Base-by-base conservation (phyloP, 768 basidiomycete genomes). In the Tephrocybe sp. region DNA sequence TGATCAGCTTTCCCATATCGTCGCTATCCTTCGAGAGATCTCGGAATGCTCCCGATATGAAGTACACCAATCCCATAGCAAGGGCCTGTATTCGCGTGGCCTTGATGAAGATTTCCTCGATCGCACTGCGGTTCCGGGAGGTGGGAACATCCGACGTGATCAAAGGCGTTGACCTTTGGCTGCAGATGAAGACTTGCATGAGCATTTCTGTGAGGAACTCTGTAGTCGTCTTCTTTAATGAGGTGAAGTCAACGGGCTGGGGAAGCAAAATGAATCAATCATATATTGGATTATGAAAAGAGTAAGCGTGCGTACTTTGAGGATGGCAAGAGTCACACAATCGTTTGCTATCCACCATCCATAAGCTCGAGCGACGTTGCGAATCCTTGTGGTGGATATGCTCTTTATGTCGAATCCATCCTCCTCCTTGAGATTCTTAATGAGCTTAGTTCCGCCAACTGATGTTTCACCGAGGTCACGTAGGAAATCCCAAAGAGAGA, bases 271-370 rank as follows among this genome's bases (percentile, higher is more conserved):
- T 30, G 34, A 14, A 12, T 36, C 4, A n/a, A 44, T n/a, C 7
- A 25, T 47, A 26, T 40, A 15, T 24, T 57, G 42, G 18, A 43
- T 38, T 5, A 12, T 33, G 24, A 12, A 36, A 46, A 6, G 23
- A 33, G 23, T 23, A 3, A 20, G n/a, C n/a, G 17, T 41, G 55
- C 67, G 50, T 50, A 95, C 95, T 81, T 98, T 98, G 50, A 98
- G 72, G 7, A 97, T 80, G 0, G 81, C 75, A 40, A 98, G 70
- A 20, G 83, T 76, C 24, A 90, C 73, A 10, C 81, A 83, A 55
- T 88, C 90, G 66, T 93, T 93, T 4, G 92, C 89, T 36, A 97
- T 81, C 84, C 91, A 93, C 93, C 95, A 99, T 1, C 84, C 93
- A 57, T 91, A 92, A 5, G 88, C 88, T 58, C 79, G 83, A 11